Evolutionary conservation across 2,329 filamentous ascomycete species (phyloP).

Genomic region (Penicillium occitanis): DNA sequence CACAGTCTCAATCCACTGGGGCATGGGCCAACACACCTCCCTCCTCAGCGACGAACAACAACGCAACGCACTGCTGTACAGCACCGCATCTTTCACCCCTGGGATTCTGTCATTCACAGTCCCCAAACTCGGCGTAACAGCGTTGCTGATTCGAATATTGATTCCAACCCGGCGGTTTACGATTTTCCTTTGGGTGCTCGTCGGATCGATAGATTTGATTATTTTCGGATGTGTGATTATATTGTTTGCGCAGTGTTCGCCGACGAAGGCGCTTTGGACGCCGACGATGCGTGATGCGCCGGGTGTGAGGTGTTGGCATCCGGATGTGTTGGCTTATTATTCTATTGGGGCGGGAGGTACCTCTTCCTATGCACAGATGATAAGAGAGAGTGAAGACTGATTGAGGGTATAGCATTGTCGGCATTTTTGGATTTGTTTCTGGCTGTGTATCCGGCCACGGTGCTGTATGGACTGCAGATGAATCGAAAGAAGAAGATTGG

Average conservation of each 20-base stretch:
- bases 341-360: slow-evolving; percentile 44
- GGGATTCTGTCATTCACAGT: slow-evolving; percentile 33
- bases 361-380: no score
- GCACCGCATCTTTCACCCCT: slow-evolving; percentile 30
- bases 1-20: slow-evolving; percentile 14
- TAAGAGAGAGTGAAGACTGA: not conserved
- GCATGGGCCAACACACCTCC: slow-evolving; percentile 17
- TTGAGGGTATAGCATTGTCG: slow-evolving; percentile 28
- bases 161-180: slow-evolving; percentile 28
- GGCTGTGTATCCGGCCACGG: slow-evolving; percentile 34
- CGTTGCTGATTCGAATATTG: slow-evolving; percentile 31
- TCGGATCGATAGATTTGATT: slow-evolving; percentile 31
- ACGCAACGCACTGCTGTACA: slow-evolving; percentile 28
- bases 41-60: slow-evolving; percentile 24
- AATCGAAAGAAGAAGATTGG: slow-evolving; percentile 32
- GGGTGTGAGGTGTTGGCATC: slow-evolving; percentile 38
- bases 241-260: slow-evolving; percentile 47
- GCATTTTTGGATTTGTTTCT: slow-evolving; percentile 36
- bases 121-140: slow-evolving; percentile 33
- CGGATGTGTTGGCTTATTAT: slow-evolving; percentile 41
- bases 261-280: slow-evolving; percentile 42
- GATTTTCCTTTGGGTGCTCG: slow-evolving; percentile 31
- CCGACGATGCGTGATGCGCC: slow-evolving; percentile 30
- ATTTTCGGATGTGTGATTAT: slow-evolving; percentile 42
- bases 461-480: slow-evolving; percentile 37